Percentiles rank a stretch among this genome's conserved stretches.
phyloP scores from a whole-genome alignment of 805 yeast species.

The Metschnikowia amazonensis region DNA sequence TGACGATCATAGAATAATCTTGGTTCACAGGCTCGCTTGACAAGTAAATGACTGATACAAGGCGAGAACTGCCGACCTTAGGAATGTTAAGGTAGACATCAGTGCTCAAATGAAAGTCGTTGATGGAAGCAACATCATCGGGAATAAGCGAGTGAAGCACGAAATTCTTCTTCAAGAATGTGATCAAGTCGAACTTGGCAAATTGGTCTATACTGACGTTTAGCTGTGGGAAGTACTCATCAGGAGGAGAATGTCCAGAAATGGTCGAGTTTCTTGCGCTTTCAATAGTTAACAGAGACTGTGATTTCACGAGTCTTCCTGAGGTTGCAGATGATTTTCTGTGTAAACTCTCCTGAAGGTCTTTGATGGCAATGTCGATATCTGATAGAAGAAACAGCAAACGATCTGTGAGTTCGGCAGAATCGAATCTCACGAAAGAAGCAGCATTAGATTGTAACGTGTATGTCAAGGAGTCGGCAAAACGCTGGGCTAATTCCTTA shows the following conservation, averaged over 20 bases:
- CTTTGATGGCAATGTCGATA: constrained; percentile 15
- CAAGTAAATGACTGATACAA: constrained; percentile 25
- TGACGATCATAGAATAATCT: constrained; percentile 31
- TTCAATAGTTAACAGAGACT: constrained; percentile 11
- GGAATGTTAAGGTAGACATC: constrained; percentile 33
- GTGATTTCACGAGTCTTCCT: constrained; percentile 5
- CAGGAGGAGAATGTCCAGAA: constrained; percentile 11
- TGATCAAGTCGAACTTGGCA: constrained; percentile 31
- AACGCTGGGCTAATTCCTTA: constrained; percentile 19
- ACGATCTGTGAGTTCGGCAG: constrained; percentile 58
- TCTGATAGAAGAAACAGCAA: constrained; percentile 14
- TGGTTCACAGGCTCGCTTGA: constrained; percentile 16
- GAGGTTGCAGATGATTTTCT: constrained; percentile 2
- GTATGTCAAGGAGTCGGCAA: constrained; percentile 34
- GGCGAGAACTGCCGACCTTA: constrained; percentile 14
- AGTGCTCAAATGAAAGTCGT: constrained; percentile 33
- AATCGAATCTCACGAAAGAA: constrained; percentile 59
- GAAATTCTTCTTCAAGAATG: constrained; percentile 37
- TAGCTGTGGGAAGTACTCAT: constrained; percentile 11
- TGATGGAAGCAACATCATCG: constrained; percentile 29
- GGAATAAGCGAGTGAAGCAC: constrained; percentile 30
- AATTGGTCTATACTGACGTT: constrained; percentile 14
- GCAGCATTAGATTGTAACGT: constrained; percentile 41
- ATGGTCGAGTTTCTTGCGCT: constrained; percentile 7
- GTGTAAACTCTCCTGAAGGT: constrained; percentile 14